Base-by-base conservation (phyloP, 805 yeast species). In the Lipomyces spencermartinsiae region DNA sequence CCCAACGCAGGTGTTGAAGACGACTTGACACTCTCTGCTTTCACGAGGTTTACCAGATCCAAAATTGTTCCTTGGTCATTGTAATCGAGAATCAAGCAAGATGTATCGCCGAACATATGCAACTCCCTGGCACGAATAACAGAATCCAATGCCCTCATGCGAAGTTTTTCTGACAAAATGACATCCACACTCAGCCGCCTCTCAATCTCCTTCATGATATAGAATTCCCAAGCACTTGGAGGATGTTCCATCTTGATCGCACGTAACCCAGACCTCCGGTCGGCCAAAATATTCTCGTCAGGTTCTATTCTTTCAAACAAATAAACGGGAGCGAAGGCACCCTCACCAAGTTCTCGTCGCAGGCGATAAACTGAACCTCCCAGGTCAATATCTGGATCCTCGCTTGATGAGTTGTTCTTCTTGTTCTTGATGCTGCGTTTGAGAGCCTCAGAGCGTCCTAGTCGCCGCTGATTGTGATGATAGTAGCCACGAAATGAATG, bases 261-360 rank as follows among this genome's bases (percentile, higher is more conserved):
- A 61, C 82, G 84, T 43, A 84, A 74, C 1, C 91, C 92, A 8
- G 78, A 76, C 68, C 85, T 83, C 4, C 82, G 22, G 16, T 60
- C 22, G 12, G 9, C 58, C 31, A 56, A 57, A 57, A 51, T 19
- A 25, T 19, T 34, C 16, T 57, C 65, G 37, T 39, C 34, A 4
- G 29, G 9, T 19, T 64, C 57, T 6, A n/a, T 78, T 12, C 83
- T 80, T 75, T 90, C 93, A 0, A 90, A 88, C 29, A 92, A 79
- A 75, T 87, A 92, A 0, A 92, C 97, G 1, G 86, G 83, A 0
- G 93, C 96, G 79, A 82, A 89, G 0, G 93, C 95, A n/a, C 97
- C 96, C 73, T 84, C 85, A 0, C 97, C 97, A 12, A 93, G 78
- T 73, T 86, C 85, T 59, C 81, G 79, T 34, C 83, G 81, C 64